Conservation (phyloP, 768 basidiomycete genomes). For the Hygrocybe coccinea region DNA sequence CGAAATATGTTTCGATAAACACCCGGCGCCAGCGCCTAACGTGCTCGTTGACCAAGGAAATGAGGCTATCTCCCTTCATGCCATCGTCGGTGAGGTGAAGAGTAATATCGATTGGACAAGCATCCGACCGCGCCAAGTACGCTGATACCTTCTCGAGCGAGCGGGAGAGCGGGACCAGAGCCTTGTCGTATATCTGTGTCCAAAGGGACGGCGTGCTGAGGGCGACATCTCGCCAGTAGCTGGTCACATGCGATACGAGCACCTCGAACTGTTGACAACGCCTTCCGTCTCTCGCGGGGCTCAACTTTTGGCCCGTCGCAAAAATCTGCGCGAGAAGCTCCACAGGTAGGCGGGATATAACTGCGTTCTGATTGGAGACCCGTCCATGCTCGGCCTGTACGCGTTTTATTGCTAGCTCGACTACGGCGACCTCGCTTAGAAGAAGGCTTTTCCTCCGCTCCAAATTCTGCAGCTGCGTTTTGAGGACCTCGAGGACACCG, state of each 20-base stretch:
- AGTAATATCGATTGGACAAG: slow-evolving; percentile 30
- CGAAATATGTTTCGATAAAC: slow-evolving; percentile 19
- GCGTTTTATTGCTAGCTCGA: not conserved
- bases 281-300: not conserved
- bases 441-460: not conserved
- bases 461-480: not conserved
- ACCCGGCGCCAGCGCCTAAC: slow-evolving; percentile 37
- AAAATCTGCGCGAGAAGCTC: not conserved
- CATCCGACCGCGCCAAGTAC: slow-evolving; percentile 34
- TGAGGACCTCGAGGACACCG: not conserved
- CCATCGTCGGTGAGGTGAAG: slow-evolving; percentile 17
- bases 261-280: slow-evolving; percentile 31
- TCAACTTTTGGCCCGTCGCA: not conserved
- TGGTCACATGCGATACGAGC: slow-evolving; percentile 36
- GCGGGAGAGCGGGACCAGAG: slow-evolving; percentile 11
- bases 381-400: not conserved
- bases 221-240: slow-evolving; percentile 37
- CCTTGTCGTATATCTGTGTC: slow-evolving; percentile 30
- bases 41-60: slow-evolving; percentile 23
- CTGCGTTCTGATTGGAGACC: not conserved
- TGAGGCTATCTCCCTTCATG: slow-evolving; percentile 19
- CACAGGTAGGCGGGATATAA: not conserved
- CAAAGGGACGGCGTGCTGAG: slow-evolving; percentile 37
- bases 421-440: not conserved
- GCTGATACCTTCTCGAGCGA: slow-evolving; percentile 20